A percentile compares a stretch with the other conserved stretches of the same genome.
Evolutionary conservation across 768 basidiomycete species (phyloP).

Genomic region (Auriculariales sp.): DNA sequence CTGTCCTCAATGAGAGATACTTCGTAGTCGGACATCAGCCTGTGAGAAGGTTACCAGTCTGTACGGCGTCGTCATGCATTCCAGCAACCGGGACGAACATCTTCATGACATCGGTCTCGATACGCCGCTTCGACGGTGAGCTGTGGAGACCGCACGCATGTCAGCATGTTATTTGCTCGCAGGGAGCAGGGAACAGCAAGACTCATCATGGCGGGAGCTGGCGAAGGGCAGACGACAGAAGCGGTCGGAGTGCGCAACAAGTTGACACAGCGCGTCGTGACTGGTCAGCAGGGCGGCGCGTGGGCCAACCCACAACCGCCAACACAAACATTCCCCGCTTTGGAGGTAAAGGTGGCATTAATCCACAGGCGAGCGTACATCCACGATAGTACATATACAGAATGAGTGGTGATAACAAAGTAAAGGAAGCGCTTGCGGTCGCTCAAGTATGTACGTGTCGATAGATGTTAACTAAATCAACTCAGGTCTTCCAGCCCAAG

Average conservation of each 20-base stretch:
- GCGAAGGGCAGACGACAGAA: neutral
- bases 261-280: too few relatives aligned
- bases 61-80: slow-evolving; percentile 1
- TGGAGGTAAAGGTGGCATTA: too few relatives aligned
- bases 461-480: neutral
- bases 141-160: slow-evolving; percentile 30
- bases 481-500: slow-evolving; percentile 1
- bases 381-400: too few relatives aligned
- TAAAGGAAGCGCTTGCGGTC: too few relatives aligned
- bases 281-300: too few relatives aligned
- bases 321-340: too few relatives aligned
- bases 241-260: too few relatives aligned
- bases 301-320: too few relatives aligned
- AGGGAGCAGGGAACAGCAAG: neutral
- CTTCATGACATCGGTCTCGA: slow-evolving; percentile 99
- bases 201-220: neutral
- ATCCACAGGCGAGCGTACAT: too few relatives aligned
- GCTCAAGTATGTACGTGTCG: neutral
- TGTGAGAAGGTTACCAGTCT: slow-evolving; percentile 19
- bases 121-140: slow-evolving; percentile 72
- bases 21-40: slow-evolving; percentile 97
- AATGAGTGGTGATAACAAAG: too few relatives aligned
- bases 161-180: neutral
- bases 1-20: slow-evolving; percentile 94
- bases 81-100: slow-evolving; percentile 38